phyloP scores from a whole-genome alignment of 2,329 filamentous ascomycete species.

The Scytalidium lignicola region DNA sequence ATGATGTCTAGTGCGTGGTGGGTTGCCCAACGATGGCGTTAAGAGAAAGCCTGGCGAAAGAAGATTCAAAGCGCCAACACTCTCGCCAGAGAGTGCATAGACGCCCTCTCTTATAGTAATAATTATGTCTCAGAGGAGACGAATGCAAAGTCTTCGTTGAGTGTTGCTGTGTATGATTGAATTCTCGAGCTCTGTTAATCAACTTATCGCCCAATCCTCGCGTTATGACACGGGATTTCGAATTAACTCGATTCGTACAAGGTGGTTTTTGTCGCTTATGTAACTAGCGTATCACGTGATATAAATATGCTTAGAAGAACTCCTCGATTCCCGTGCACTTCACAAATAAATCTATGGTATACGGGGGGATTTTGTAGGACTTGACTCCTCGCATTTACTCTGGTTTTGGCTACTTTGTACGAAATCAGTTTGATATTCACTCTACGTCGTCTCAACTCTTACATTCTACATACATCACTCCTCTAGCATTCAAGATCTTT shows the following conservation, averaged over 20 bases:
- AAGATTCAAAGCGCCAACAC: background rate
- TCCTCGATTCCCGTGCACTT: too few relatives aligned
- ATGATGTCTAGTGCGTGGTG: background rate
- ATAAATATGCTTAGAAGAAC: too few relatives aligned
- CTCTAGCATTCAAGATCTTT: too few relatives aligned
- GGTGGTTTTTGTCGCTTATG: background rate
- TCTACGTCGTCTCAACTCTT: too few relatives aligned
- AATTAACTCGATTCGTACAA: background rate
- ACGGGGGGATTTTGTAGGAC: too few relatives aligned
- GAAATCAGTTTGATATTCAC: too few relatives aligned
- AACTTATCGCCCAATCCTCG: background rate
- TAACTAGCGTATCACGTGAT: background rate
- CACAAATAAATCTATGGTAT: too few relatives aligned
- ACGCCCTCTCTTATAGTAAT: background rate
- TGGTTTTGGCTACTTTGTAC: too few relatives aligned
- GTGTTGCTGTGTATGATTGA: background rate
- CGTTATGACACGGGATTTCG: background rate
- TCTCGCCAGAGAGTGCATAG: background rate
- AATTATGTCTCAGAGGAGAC: background rate
- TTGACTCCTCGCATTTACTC: too few relatives aligned
- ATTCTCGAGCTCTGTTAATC: background rate
- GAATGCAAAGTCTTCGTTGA: background rate
- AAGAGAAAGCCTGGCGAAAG: slow-evolving; percentile 1
- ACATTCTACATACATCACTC: too few relatives aligned
- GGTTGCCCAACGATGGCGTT: background rate